A percentile compares a stretch with the other conserved stretches of the same genome.
phyloP scores from a whole-genome alignment of 2,329 filamentous ascomycete species.

The Macroventuria anomochaeta region DNA sequence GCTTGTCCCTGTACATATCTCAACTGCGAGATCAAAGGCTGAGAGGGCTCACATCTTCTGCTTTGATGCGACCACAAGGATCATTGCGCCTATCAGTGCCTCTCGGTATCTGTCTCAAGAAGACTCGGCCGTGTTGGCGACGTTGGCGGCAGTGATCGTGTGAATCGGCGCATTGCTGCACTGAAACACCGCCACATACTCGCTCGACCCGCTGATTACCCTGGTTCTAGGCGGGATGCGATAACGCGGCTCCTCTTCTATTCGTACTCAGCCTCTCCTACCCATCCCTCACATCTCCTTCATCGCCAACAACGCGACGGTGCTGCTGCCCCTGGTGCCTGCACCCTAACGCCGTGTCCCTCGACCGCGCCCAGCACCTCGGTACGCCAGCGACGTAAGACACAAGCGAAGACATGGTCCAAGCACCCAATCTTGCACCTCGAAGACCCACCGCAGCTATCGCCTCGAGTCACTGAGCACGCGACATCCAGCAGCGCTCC shows the following conservation, averaged over 20 bases:
- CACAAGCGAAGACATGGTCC: conserved; percentile 45
- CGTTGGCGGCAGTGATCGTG: conserved; percentile 14
- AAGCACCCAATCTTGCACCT: conserved; percentile 33
- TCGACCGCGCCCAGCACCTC: conserved; percentile 24
- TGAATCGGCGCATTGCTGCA: conserved; percentile 9
- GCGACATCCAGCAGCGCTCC: conserved; percentile 45
- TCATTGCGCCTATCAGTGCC: conserved; percentile 14
- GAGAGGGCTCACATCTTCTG: background rate
- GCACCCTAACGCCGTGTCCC: background rate
- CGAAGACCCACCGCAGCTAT: conserved; percentile 27
- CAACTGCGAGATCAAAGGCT: background rate
- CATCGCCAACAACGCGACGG: conserved; percentile 3
- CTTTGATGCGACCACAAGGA: conserved; percentile 7
- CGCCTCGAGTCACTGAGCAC: conserved; percentile 36
- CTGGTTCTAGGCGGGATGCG: conserved; percentile 11
- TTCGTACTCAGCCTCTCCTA: conserved; percentile 4
- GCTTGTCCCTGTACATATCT: background rate
- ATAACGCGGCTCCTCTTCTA: conserved; percentile 20
- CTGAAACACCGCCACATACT: conserved; percentile 19
- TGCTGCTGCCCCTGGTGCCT: conserved; percentile 9
- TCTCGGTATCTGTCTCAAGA: conserved; percentile 14
- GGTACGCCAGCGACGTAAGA: conserved; percentile 37
- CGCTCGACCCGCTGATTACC: conserved; percentile 19
- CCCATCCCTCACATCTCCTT: conserved; percentile 6
- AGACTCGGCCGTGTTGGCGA: conserved; percentile 16